These are phyloP conservation scores for Dothideomycetidae sp. DNA, from an alignment of 2,329 filamentous ascomycete genomes.

Conservation along the genomic window DNA sequence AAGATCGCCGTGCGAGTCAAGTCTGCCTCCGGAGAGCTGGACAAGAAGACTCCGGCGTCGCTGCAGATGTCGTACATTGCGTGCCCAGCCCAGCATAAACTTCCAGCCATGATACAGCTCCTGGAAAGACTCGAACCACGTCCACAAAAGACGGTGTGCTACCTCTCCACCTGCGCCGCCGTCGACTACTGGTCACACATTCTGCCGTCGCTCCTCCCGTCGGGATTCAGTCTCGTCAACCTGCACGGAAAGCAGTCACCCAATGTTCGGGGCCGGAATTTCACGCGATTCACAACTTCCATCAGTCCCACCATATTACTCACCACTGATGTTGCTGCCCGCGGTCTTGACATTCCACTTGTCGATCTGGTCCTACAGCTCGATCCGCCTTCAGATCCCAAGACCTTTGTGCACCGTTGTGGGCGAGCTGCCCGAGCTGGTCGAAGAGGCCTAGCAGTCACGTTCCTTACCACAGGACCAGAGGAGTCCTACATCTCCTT, in stretches of 20 bases:
- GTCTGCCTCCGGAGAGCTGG: constrained; percentile 55
- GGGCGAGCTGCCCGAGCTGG: constrained; percentile 50
- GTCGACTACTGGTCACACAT: constrained; percentile 89
- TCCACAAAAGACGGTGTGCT: constrained; percentile 78
- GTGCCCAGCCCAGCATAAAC: constrained; percentile 62
- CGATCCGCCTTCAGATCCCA: constrained; percentile 74
- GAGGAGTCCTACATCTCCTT: constrained; percentile 89
- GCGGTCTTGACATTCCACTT: constrained; percentile 80
- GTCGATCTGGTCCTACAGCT: constrained; percentile 86
- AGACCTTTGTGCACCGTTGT: constrained; percentile 58
- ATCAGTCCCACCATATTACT: constrained; percentile 66
- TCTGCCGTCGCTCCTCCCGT: constrained; percentile 56
- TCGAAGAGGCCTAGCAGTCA: constrained; percentile 64
- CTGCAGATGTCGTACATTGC: constrained; percentile 81
- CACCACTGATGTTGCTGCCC: constrained; percentile 82
- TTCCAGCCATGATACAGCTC: constrained; percentile 58
- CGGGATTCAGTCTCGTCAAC: constrained; percentile 54
- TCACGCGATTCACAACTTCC: constrained; percentile 61
- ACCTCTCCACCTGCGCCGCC: constrained; percentile 82
- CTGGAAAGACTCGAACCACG: constrained; percentile 49
- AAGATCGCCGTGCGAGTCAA: constrained; percentile 92
- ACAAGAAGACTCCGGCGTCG: constrained; percentile 79
- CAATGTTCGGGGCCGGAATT: constrained; percentile 78
- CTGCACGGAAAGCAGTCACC: constrained; percentile 86
- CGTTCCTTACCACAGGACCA: constrained; percentile 61